These are phyloP conservation scores for Xylariaceae sp. DNA, from an alignment of 2,329 filamentous ascomycete species.

Conservation along the genomic window DNA sequence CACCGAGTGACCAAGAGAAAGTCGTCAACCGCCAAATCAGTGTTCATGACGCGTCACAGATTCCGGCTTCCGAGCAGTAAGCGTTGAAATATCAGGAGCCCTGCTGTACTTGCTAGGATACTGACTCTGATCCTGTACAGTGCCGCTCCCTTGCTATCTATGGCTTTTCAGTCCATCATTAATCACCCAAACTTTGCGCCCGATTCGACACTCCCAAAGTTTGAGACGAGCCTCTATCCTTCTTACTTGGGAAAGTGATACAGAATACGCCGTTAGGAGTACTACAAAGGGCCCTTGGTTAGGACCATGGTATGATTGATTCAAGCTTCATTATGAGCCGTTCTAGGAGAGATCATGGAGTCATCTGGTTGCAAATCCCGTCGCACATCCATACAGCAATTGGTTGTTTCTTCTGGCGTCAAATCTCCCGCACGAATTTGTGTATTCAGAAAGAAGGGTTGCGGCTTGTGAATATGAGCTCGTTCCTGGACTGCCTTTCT, in stretches of 20 bases:
- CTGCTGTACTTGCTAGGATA: neutral
- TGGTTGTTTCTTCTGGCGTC: slow-evolving; percentile 2
- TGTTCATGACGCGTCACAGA: slow-evolving; percentile 37
- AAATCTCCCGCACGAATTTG: neutral
- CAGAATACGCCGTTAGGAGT: slow-evolving; percentile 6
- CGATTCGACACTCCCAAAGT: slow-evolving; percentile 17
- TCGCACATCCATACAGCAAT: slow-evolving; percentile 1
- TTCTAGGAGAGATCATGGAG: slow-evolving; percentile 7
- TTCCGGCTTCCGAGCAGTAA: slow-evolving; percentile 36
- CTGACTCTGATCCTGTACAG: slow-evolving; percentile 4
- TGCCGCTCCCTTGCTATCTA: slow-evolving; percentile 39
- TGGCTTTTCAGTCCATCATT: slow-evolving; percentile 34
- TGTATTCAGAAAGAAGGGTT: neutral
- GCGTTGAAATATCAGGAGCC: neutral
- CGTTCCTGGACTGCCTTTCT: neutral
- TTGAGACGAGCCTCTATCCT: slow-evolving; percentile 10
- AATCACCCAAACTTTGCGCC: slow-evolving; percentile 18
- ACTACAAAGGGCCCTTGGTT: slow-evolving; percentile 10
- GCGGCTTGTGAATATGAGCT: neutral
- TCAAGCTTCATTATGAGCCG: slow-evolving; percentile 5
- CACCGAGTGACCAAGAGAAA: slow-evolving; percentile 23
- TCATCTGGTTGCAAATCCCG: slow-evolving; percentile 7
- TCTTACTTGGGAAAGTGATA: slow-evolving; percentile 12
- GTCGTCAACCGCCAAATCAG: slow-evolving; percentile 28
- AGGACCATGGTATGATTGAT: slow-evolving; percentile 4